Evolutionary conservation across 192 early-diverging fungal species (phyloP), one percentile per base, ranked within the genome.

Genomic region (Phycomyces blakesleeanus): DNA sequence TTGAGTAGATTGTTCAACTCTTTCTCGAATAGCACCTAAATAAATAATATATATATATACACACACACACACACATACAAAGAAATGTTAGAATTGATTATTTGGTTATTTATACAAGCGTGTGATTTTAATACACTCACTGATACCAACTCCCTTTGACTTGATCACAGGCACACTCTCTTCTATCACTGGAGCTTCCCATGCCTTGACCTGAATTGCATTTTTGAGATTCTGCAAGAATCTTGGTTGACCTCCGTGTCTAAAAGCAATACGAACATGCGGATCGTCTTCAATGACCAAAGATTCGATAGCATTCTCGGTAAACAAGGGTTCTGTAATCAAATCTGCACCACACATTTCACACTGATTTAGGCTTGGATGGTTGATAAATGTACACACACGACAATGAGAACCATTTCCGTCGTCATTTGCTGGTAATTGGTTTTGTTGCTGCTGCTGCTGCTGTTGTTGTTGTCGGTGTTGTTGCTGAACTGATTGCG

Each of bases 371-470:
- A 93, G 85, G 61, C 85, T 87, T 1, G 82, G 72, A 69, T 94
- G 90, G 69, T 97, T 97, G 44, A 91, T 76, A 66, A 95, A 97
- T 18, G 95, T 97, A 65, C 95, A 97, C 1, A 73, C 71, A 6
- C 85, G 81, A 65, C 95, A 97, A 8, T 76, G 63, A 40, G 67
- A 68, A 15, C 16, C 61, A 42, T 29, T n/a, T 7, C 39, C 47
- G 0, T 15, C 41, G 20, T 59, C 63, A 55, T 59, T 34, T 44
- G 57, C 57, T 20, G 51, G 55, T 21, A 24, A n/a, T n/a, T 42
- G 3, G 29, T 34, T 34, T 7, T 2, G 29, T 2, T 34, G 29
- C n/a, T n/a, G n/a, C n/a, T n/a, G n/a, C n/a, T n/a, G n/a, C n/a
- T n/a, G n/a, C n/a, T n/a, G n/a, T n/a, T n/a, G n/a, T n/a, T n/a